Conservation (phyloP, 257 asterid species). For the Euphrasia confusa region DNA sequence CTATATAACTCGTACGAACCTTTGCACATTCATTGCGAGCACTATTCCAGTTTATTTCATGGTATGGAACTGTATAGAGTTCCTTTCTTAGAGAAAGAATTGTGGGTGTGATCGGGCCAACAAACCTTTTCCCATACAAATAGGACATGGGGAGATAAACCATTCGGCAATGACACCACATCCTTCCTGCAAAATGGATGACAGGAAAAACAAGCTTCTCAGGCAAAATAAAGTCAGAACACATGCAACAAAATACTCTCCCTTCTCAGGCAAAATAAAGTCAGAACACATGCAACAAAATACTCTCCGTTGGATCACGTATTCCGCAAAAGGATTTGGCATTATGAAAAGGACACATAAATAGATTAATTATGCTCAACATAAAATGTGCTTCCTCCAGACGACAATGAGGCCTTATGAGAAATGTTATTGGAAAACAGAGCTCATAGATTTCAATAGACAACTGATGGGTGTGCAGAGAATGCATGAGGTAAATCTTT, state of each 20-base stretch:
- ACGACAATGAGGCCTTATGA: not conserved
- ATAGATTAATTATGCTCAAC: constrained; percentile 12
- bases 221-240: constrained; percentile 16
- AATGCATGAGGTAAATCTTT: not conserved
- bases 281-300: not conserved
- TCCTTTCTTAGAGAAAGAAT: constrained; percentile 89
- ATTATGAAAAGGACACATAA: constrained; percentile 9
- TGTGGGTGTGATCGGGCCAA: constrained; percentile 88
- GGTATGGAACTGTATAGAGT: constrained; percentile 71
- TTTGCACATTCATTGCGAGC: constrained; percentile 94
- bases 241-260: too few species aligned
- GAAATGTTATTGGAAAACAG: constrained; percentile 3
- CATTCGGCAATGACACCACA: constrained; percentile 99
- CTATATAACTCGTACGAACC: constrained; percentile 44
- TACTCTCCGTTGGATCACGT: constrained; percentile 15
- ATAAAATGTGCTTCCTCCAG: constrained; percentile 14
- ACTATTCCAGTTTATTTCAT: constrained; percentile 78
- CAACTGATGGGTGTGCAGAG: not conserved
- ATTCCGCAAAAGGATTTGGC: constrained; percentile 8
- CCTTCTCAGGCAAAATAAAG: constrained; percentile 21
- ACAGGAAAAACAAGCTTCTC: constrained; percentile 19
- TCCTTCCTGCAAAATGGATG: constrained; percentile 67
- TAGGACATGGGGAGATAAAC: constrained; percentile 98
- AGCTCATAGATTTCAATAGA: constrained; percentile 2
- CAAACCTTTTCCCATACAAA: constrained; percentile 85